Evolutionary conservation across 441 rosid genomes (phyloP).

Genomic region (Gossypium laxum): DNA sequence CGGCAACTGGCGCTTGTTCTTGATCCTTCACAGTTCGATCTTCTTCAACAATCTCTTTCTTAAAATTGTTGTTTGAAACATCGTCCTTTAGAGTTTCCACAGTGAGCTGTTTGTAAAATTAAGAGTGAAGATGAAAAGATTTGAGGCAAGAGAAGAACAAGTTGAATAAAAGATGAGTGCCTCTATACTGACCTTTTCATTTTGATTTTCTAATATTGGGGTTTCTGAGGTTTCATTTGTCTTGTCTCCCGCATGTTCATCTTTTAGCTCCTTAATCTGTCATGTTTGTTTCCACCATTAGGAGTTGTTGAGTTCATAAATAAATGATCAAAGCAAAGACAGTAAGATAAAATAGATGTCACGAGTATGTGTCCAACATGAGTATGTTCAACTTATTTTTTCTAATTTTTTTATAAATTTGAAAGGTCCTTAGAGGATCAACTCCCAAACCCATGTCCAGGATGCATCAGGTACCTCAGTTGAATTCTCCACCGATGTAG

Average conservation of each 20-base stretch:
- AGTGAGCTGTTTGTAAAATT: conserved; percentile 12
- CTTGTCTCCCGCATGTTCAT: conserved; percentile 22
- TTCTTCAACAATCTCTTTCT: conserved; percentile 19
- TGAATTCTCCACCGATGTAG: conserved; percentile 22
- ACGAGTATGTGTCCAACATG: background rate
- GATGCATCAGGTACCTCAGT: conserved; percentile 20
- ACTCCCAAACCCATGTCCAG: background rate
- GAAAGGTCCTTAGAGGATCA: background rate
- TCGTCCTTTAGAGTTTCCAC: conserved; percentile 14
- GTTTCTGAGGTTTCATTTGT: conserved; percentile 11
- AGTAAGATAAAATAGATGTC: background rate
- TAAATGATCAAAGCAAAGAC: background rate
- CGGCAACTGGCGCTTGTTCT: conserved; percentile 17
- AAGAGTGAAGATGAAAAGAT: conserved; percentile 10
- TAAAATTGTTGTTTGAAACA: conserved; percentile 13
- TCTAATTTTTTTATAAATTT: no score
- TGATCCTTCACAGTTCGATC: conserved; percentile 16
- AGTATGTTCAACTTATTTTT: background rate
- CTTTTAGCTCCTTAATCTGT: conserved; percentile 26
- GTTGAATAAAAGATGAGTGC: background rate
- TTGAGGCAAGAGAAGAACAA: conserved; percentile 9
- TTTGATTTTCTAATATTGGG: background rate
- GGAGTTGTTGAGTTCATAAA: background rate
- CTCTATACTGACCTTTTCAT: conserved; percentile 21
- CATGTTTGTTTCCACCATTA: conserved; percentile 12